Evolutionary conservation across 2,329 filamentous ascomycete species (phyloP), one percentile per base, ranked within the genome.

Genomic region (Aureobasidium sp.): DNA sequence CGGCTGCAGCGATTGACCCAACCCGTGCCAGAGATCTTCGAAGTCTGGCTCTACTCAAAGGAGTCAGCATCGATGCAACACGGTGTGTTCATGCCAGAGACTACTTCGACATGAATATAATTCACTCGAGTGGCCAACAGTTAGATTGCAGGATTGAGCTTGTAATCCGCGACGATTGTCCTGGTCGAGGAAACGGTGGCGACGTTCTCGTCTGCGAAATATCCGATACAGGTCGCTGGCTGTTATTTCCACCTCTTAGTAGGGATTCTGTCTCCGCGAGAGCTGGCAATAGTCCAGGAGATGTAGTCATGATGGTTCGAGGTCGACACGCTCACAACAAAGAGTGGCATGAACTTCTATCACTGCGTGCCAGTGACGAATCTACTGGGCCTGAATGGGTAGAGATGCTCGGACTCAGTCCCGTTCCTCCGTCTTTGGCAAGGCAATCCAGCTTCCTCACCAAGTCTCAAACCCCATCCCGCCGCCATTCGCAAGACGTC

Each of bases 151-250:
- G 89, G 66, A 84, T 96, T 17, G 94, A 99, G 71, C 72, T 99
- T 31, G 81, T 97, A 15, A 82, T 93, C 65, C 84, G 94, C 69
- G 93, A 97, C 69, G 90, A 90, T 66, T 79, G 84, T 25, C 79
- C 81, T n/a, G 82, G 83, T 51, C 79, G 82, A 37, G 82, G 82
- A 3, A 83, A 87, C 64, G 78, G 82, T 51, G 91, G 93, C 7
- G 94, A 99, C 71, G 72, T 99, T n/a, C 81, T 99, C 23, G 87
- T 99, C 60, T 92, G 93, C 65, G 92, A 97, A 73, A 84, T 91
- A n/a, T 90, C 91, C 46, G 82, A 84, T 57, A 81, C 82, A 6
- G 85, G 87, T 15, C 84, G 85, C 57, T 97, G 90, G 85, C 81
- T 99, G 4, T 80, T 99, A 0, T 96, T 99, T 68, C 88, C 92